Base-by-base conservation (phyloP, 2,329 filamentous ascomycete species). In the Chaetomiaceae sp. region DNA sequence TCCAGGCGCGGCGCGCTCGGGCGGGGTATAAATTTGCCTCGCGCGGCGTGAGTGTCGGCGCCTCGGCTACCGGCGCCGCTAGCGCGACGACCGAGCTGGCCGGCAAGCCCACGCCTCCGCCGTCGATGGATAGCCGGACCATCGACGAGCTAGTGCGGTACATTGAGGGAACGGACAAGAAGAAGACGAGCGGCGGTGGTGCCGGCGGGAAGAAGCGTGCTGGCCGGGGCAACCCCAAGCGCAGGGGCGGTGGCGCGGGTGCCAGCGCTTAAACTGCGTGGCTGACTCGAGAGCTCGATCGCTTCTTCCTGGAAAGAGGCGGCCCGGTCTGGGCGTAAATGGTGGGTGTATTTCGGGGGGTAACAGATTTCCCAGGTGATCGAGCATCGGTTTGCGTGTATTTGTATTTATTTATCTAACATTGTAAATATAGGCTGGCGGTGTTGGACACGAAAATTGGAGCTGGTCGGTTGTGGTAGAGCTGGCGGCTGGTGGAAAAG, bases 101-200 rank as follows among this genome's bases (percentile, higher is more conserved):
- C 2, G 63, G 65, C 47, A 62, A 60, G 33, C 61, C 56, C 27
- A 70, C 77, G 51, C 74, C 18, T 23, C 60, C 16, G 57, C 62
- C n/a, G 10, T 48, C 47, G 34, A 74, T 90, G 43, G 89, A 95
- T 67, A 82, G 86, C 51, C 81, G 90, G 63, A 96, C 85, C 72
- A 90, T 99, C 58, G 91, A 97, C 63, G 92, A 99, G 69, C 75
- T 99, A 36, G 78, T 99, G 67, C 89, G 87, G 71, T 97, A 92
- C 71, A 97, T 99, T 62, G 94, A 97, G 70, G 92, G 91, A 38
- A 75, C 70, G 14, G 79, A 83, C 49, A 72, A 75, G 56, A 72
- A 73, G 64, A 57, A 55, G 53, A 52, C 44, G 48, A 18, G 23
- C 16, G 25, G 41, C 14, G 43, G 43, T 11, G 48, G 30, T 7